Evolutionary conservation across 2,329 filamentous ascomycete species (phyloP).

Genomic region (Botryotinia convoluta): DNA sequence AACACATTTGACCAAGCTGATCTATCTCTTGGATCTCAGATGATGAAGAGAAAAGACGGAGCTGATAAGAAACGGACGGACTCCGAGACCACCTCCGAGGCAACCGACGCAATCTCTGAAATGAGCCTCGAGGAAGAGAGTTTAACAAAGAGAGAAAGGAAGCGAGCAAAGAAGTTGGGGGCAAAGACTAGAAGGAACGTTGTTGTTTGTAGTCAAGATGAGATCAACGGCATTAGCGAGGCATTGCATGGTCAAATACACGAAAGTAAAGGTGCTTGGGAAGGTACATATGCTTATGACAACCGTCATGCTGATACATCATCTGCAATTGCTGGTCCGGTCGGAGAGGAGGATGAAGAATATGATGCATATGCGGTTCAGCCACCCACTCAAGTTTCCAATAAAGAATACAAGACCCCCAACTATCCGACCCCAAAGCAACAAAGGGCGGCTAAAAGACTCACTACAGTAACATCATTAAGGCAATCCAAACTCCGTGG

Average conservation of each 20-base stretch:
- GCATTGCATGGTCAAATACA: conserved; percentile 33
- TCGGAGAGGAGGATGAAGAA: conserved; percentile 2
- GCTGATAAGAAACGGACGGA: not conserved
- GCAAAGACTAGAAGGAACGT: conserved; percentile 19
- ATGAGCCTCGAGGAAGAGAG: conserved; percentile 19
- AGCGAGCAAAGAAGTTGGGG: conserved; percentile 32
- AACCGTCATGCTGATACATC: conserved; percentile 7
- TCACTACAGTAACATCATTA: conserved; percentile 24
- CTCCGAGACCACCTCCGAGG: conserved; percentile 15
- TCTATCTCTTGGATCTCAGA: conserved; percentile 7
- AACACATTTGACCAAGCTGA: conserved; percentile 26
- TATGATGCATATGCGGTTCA: conserved; percentile 11
- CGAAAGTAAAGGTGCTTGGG: conserved; percentile 36
- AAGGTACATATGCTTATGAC: conserved; percentile 31
- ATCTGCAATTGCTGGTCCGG: not conserved
- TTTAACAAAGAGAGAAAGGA: conserved; percentile 30
- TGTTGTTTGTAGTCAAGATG: conserved; percentile 31
- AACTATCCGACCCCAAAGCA: conserved; percentile 33
- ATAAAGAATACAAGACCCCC: conserved; percentile 22
- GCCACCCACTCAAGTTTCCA: conserved; percentile 6
- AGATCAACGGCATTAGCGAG: conserved; percentile 34
- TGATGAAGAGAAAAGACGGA: not conserved
- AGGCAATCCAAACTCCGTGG: conserved; percentile 25
- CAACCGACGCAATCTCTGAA: conserved; percentile 29
- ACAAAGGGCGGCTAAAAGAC: conserved; percentile 28